Evolutionary conservation across 805 yeast species (phyloP).

Genomic region (Saccharomycopsis sp.): DNA sequence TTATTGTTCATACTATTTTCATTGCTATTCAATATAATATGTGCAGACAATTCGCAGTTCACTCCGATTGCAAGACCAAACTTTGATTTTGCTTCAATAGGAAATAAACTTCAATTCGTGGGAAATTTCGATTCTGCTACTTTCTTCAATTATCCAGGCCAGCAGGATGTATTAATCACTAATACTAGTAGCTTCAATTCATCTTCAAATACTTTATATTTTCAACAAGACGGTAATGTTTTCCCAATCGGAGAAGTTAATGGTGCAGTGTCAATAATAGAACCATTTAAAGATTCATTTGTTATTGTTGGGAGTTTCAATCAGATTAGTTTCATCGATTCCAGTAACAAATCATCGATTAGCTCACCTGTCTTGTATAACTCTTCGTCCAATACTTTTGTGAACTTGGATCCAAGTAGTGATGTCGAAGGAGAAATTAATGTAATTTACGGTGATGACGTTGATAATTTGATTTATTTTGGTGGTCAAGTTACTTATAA

Average conservation of each 20-base stretch:
- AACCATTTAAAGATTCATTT: constrained; percentile 11
- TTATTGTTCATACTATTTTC: too few relatives aligned
- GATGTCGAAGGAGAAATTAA: constrained; percentile 33
- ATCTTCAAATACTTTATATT: constrained; percentile 8
- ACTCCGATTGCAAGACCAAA: constrained; percentile 29
- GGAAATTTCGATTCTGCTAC: constrained; percentile 20
- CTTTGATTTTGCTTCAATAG: constrained; percentile 36
- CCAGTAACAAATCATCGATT: constrained; percentile 2
- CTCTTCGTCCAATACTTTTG: constrained; percentile 6
- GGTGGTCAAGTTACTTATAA: constrained; percentile 72
- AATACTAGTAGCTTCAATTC: constrained; percentile 9
- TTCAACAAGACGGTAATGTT: constrained; percentile 8
- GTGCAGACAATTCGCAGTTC: too few relatives aligned
- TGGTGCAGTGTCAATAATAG: constrained; percentile 13
- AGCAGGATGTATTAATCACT: constrained; percentile 12
- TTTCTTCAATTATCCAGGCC: constrained; percentile 16
- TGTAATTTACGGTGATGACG: constrained; percentile 42
- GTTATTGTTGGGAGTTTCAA: constrained; percentile 15
- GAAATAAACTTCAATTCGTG: constrained; percentile 25
- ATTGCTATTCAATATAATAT: too few relatives aligned
- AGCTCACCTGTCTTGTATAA: constrained; percentile 13
- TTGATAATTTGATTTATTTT: constrained; percentile 48
- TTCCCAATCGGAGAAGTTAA: constrained; percentile 13
- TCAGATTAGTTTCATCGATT: not conserved
- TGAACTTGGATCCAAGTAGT: constrained; percentile 16